Evolutionary conservation across 345 rosid genomes (phyloP), one percentile per base, ranked within the genome.

Genomic region (Eutrema heterophyllum): DNA sequence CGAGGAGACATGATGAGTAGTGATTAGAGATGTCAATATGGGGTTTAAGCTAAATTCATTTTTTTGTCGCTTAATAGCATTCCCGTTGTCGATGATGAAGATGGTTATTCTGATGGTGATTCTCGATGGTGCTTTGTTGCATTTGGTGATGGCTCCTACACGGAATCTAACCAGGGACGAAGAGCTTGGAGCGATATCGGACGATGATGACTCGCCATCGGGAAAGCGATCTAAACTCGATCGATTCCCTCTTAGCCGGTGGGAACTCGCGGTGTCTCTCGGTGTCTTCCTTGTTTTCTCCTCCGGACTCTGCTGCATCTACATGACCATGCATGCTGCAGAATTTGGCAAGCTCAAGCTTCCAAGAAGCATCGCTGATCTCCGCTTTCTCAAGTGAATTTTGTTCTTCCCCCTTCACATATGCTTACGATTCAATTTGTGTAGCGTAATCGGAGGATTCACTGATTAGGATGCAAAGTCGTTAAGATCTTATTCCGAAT

Each of bases 361-460:
- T 15, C 98, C 98, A 9, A 89, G 97, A 53, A 84, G 90, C 63
- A 18, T 94, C 61, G 74, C 97, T 45, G 97, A 94, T 79, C 98
- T 94, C 59, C 97, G 98, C 66, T 65, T 79, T 74, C 97, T 95
- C 82, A 95, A 92, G 99, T 95, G 78, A 21, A 69, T 7, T 24
- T 7, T 30, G 48, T 53, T 30, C 67, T 14, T 39, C 13, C 1
- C 10, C 7, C 16, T 2, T 41, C 50, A 15, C 18, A 6, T 1
- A n/a, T 48, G 10, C 2, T 12, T 15, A 5, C 36, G 55, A 16
- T 18, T 68, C 35, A 8, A 24, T 36, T 30, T 33, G 14, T 64
- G 43, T 38, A 58, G 36, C 3, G 45, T 33, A 55, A 8, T 27
- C 6, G 30, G 64, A 39, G 21, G 24, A 9, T 33, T 56, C 35